Conservation (phyloP, 208 protist genomes). For the Leishmania tropica region DNA sequence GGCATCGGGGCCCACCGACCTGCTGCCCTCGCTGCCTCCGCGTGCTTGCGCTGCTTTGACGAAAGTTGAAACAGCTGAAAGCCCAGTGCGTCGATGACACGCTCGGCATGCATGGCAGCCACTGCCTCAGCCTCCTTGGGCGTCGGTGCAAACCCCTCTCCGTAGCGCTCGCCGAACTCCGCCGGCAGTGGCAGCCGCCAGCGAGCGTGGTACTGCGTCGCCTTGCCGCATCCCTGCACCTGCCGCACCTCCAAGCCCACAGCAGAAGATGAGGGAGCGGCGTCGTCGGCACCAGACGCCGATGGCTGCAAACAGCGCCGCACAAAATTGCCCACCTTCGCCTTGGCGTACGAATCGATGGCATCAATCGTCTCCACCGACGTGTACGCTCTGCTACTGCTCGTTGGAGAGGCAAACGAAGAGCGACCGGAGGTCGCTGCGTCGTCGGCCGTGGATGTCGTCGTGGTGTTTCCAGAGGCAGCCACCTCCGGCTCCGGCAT, state of each 20-base stretch:
- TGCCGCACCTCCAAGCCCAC: conserved; percentile 46
- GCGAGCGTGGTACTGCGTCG: conserved; percentile 60
- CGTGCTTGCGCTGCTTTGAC: conserved; percentile 81
- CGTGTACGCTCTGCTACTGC: not conserved
- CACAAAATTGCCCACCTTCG: conserved; percentile 77
- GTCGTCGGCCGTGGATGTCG: not conserved
- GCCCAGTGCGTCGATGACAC: conserved; percentile 80
- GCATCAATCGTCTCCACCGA: conserved; percentile 47
- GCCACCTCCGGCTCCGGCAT: conserved; percentile 4
- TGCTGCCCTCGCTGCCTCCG: conserved; percentile 55
- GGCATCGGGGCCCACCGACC: conserved; percentile 67
- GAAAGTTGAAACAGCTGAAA: conserved; percentile 81
- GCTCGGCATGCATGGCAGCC: conserved; percentile 87
- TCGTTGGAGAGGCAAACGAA: not conserved
- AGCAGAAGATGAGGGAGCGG: not conserved
- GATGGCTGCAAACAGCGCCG: conserved; percentile 25
- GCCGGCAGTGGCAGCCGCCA: conserved; percentile 68
- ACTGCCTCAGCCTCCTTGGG: conserved; percentile 77
- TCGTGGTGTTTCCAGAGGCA: not conserved
- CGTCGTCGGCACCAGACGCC: not conserved
- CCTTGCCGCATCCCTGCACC: conserved; percentile 41
- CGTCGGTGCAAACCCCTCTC: conserved; percentile 73
- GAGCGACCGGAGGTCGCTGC: not conserved
- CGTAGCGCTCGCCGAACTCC: conserved; percentile 71
- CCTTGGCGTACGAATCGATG: conserved; percentile 72